Conservation (phyloP, 2,329 filamentous ascomycete species). For the Claviceps arundinis region DNA sequence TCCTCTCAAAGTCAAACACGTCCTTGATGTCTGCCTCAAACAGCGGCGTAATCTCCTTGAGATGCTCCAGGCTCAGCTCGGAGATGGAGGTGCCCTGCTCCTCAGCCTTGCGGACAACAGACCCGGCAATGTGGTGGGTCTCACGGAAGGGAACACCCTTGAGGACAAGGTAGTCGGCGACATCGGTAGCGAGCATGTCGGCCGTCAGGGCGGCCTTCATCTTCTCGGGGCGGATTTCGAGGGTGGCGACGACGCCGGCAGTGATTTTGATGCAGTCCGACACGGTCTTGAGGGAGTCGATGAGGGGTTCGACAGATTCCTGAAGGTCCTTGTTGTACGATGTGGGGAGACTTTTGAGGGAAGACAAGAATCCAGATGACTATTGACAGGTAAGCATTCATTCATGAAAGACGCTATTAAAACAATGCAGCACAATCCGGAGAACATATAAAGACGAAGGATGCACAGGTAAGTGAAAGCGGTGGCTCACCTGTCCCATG, state of each 20-base stretch:
- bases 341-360: conserved; percentile 2
- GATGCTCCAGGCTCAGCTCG: conserved; percentile 2
- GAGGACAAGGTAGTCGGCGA: conserved; percentile 7
- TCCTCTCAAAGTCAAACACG: conserved; percentile 7
- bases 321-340: conserved; percentile 4
- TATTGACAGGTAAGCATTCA: not conserved
- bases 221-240: conserved; percentile 3
- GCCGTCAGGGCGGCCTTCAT: conserved; percentile 5
- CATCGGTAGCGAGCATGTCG: conserved; percentile 8
- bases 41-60: conserved; percentile 4
- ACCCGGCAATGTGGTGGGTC: conserved; percentile 8
- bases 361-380: not conserved
- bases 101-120: conserved; percentile 5
- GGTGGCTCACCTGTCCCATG: not conserved
- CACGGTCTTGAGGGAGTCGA: conserved; percentile 1
- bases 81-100: conserved; percentile 4
- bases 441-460: not conserved
- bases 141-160: conserved; percentile 7
- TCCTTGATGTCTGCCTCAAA: conserved; percentile 6
- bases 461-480: not conserved
- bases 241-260: not conserved
- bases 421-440: no score
- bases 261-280: conserved; percentile 1
- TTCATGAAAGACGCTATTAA: not conserved
- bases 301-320: not conserved